Percentiles rank a stretch among this genome's conserved stretches.
phyloP scores from a whole-genome alignment of 139 green algal species.

The Auxenochlorella pyrenoidosa region DNA sequence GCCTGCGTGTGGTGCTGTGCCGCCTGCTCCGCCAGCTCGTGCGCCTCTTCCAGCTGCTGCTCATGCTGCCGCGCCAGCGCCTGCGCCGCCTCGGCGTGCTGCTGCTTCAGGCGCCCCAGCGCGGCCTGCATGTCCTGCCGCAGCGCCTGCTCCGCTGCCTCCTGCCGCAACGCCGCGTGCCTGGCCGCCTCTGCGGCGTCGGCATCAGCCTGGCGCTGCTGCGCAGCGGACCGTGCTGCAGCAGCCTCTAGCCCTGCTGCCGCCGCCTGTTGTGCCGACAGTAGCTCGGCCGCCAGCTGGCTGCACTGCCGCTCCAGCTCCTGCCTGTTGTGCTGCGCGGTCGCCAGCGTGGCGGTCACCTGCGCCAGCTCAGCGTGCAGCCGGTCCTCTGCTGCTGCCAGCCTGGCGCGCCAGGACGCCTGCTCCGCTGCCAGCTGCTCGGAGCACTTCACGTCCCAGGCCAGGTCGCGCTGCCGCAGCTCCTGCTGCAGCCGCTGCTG shows the following conservation, averaged over 20 bases:
- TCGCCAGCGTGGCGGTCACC: neutral
- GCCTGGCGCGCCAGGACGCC: neutral
- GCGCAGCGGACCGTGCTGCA: neutral
- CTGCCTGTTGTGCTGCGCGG: neutral
- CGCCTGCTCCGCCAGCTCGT: slow-evolving; percentile 7
- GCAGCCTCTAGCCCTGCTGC: neutral
- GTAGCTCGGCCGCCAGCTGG: neutral
- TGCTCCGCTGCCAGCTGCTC: neutral
- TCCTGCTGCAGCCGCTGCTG: slow-evolving; percentile 14
- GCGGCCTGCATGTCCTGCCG: neutral
- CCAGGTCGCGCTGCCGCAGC: neutral
- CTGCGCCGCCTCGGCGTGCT: neutral
- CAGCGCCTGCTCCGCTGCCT: neutral
- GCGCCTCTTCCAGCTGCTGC: slow-evolving; percentile 11
- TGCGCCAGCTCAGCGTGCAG: slow-evolving; percentile 7
- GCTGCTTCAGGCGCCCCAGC: neutral
- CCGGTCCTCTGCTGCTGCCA: neutral
- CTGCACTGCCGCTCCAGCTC: slow-evolving; percentile 16
- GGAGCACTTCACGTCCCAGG: neutral
- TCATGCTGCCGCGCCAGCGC: neutral
- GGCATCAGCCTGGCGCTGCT: neutral
- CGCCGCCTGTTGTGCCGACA: neutral
- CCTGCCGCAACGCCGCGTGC: neutral
- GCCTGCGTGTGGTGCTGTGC: slow-evolving; percentile 10
- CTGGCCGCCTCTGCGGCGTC: neutral